Evolutionary conservation across 2,329 filamentous ascomycete genomes (phyloP).

Genomic region (Clathrospora elynae): DNA sequence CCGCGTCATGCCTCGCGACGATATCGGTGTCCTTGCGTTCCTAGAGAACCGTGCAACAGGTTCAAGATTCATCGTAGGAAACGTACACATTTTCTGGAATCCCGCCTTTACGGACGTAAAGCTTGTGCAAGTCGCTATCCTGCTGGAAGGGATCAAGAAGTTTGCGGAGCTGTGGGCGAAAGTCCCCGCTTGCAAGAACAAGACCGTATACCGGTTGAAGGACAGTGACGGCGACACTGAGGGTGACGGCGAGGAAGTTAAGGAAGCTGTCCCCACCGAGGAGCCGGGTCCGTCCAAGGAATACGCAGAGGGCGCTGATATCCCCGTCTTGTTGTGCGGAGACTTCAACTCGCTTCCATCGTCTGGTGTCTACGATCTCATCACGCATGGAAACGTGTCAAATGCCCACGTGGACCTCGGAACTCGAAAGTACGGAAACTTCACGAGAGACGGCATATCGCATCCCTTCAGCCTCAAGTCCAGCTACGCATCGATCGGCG

Average conservation of each 20-base stretch:
- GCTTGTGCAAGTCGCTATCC: constrained; percentile 89
- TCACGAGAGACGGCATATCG: constrained; percentile 88
- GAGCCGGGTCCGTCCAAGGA: constrained; percentile 82
- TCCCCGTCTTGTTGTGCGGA: constrained; percentile 88
- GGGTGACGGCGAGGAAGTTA: constrained; percentile 56
- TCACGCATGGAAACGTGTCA: constrained; percentile 77
- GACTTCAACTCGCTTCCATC: constrained; percentile 92
- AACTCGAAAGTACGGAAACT: constrained; percentile 85
- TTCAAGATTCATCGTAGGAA: constrained; percentile 88
- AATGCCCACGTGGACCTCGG: constrained; percentile 81
- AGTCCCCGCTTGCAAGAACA: constrained; percentile 80
- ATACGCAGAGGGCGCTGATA: constrained; percentile 83
- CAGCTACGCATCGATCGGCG: constrained; percentile 81
- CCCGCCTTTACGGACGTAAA: constrained; percentile 91
- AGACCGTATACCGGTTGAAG: constrained; percentile 59
- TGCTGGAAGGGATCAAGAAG: constrained; percentile 90
- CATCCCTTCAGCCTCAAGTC: constrained; percentile 95
- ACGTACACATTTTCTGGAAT: constrained; percentile 96
- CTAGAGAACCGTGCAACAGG: constrained; percentile 90
- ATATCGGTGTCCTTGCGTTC: constrained; percentile 90
- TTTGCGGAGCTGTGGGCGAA: constrained; percentile 84
- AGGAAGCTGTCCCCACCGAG: constrained; percentile 58
- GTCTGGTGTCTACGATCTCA: constrained; percentile 89
- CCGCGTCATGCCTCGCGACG: constrained; percentile 96
- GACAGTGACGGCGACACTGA: constrained; percentile 55